Conservation (phyloP, 176 grass and related monocot species). For the Urochloa ruziziensis region DNA sequence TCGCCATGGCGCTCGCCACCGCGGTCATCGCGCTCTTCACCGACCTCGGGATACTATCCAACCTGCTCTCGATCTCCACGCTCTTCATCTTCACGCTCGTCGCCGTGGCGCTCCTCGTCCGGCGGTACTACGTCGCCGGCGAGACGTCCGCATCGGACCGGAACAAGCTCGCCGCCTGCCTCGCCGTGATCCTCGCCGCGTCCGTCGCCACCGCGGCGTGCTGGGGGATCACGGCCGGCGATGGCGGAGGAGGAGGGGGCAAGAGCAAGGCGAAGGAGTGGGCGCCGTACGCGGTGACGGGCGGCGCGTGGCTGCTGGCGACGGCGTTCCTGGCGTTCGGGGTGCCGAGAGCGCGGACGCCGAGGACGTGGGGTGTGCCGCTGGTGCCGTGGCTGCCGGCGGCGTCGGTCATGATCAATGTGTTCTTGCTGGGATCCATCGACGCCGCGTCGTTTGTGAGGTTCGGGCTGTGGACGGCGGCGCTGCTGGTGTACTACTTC, state of each 20-base stretch:
- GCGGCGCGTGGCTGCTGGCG: slow-evolving; percentile 23
- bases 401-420: slow-evolving; percentile 66
- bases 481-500: slow-evolving; percentile 78
- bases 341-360: slow-evolving; percentile 51
- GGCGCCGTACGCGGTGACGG: slow-evolving; percentile 35
- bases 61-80: slow-evolving; percentile 69
- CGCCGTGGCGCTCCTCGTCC: slow-evolving; percentile 49
- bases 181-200: slow-evolving; percentile 32
- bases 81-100: slow-evolving; percentile 80
- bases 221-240: too few relatives aligned
- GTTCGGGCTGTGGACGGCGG: slow-evolving; percentile 67
- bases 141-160: slow-evolving; percentile 27
- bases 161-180: slow-evolving; percentile 25
- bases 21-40: slow-evolving; percentile 62
- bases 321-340: slow-evolving; percentile 42
- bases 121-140: slow-evolving; percentile 53
- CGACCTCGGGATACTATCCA: slow-evolving; percentile 49
- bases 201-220: slow-evolving; percentile 27
- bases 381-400: slow-evolving; percentile 74
- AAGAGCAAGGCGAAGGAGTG: slow-evolving; percentile 36
- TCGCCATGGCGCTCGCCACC: slow-evolving; percentile 50
- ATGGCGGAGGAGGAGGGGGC: too few relatives aligned
- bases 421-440: slow-evolving; percentile 93
- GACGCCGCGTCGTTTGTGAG: slow-evolving; percentile 66
- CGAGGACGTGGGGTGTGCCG: slow-evolving; percentile 53